Evolutionary conservation across 148 eudicot genomes (phyloP).

Genomic region (Chenopodium album): DNA sequence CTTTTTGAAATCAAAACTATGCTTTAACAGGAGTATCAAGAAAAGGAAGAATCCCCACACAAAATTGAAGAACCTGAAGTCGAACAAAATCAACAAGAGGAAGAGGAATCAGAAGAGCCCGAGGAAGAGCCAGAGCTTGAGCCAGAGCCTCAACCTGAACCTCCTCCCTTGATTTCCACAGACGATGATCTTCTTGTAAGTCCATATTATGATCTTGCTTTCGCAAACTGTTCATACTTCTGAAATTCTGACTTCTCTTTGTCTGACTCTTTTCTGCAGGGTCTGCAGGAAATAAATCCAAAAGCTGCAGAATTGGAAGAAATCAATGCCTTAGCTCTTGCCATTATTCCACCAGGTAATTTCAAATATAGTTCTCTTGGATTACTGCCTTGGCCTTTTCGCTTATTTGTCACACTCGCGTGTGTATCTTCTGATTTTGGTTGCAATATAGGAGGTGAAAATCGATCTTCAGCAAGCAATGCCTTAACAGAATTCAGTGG

Average conservation of each 20-base stretch:
- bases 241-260: not conserved
- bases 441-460: constrained; percentile 50
- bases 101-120: constrained; percentile 43
- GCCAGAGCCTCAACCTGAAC: constrained; percentile 48
- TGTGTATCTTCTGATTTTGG: not conserved
- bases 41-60: constrained; percentile 43
- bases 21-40: constrained; percentile 63
- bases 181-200: constrained; percentile 77
- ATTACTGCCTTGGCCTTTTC: not conserved
- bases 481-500: constrained; percentile 50
- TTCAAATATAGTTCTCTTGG: not conserved
- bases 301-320: constrained; percentile 70
- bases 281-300: constrained; percentile 67
- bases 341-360: constrained; percentile 81
- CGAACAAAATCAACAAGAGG: constrained; percentile 45
- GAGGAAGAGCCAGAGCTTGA: constrained; percentile 57
- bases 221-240: not conserved
- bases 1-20: not conserved
- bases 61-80: constrained; percentile 43
- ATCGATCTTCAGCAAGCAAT: constrained; percentile 37
- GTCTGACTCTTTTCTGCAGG: constrained; percentile 41
- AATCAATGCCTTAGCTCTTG: constrained; percentile 93
- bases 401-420: not conserved
- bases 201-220: not conserved
- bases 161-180: constrained; percentile 51